Base-by-base conservation (phyloP, 306 rosid genomes). In the Myrica gale region DNA sequence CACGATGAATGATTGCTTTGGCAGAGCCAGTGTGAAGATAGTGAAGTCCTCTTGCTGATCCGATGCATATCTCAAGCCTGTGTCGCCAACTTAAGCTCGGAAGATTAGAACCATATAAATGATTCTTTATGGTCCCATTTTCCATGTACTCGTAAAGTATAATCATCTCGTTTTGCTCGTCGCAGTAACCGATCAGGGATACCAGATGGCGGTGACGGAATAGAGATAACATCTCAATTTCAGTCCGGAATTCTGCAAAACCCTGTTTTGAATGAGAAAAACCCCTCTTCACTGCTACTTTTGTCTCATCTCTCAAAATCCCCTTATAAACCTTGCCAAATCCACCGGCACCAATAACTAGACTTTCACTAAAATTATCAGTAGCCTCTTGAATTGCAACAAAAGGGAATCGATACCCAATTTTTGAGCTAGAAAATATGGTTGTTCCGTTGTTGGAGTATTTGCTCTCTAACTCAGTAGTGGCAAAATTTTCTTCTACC, bases 21-120 rank as follows among this genome's bases (percentile, higher is more conserved):
- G 84, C 61, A 53, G 90, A 75, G 82, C 93, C 89, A 57, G 93
- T 90, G 66, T 90, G 96, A 57, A 90, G 96, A 74, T 90, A 90
- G 81, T 90, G 93, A 69, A 90, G 86, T 39, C 93, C 96, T 81
- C 83, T 87, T 26, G 93, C 93, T n/a, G 96, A 87, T 87, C 96
- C 96, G 16, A 88, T 82, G 71, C 96, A 88, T 42, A 87, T 83
- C 72, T 85, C 91, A 67, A 90, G 91, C 87, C 93, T 84, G 68
- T 81, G 85, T 77, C 71, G 86, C 93, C 93, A 88, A 73, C 82
- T 84, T 48, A 90, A 82, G 71, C 87, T 42, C 5, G 83, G 80
- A 74, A 78, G 73, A 63, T 82, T 85, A 11, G 88, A 84, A 44
- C 82, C 86, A 71, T 88, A 87, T 48, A 90, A 76, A 82, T 85